Evolutionary conservation across 805 yeast genomes (phyloP).

Genomic region (Myxozyma kluyveri): DNA sequence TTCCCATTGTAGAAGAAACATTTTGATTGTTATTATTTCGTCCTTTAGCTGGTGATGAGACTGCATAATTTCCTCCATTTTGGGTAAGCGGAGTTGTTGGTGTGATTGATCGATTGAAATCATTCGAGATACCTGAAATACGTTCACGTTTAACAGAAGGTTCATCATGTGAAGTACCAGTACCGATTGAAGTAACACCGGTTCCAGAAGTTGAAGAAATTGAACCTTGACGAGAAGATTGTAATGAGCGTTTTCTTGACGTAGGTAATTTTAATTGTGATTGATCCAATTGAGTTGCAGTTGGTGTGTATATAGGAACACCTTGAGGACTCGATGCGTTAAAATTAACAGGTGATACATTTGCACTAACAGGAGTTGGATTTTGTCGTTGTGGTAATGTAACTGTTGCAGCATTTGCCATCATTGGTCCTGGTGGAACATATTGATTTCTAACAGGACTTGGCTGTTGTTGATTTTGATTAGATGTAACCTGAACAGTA

Average conservation of each 20-base stretch:
- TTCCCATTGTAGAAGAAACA: slow-evolving; percentile 6
- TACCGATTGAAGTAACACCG: not conserved
- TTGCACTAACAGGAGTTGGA: not conserved
- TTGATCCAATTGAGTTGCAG: slow-evolving; percentile 10
- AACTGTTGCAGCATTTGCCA: not conserved
- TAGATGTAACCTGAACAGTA: not conserved
- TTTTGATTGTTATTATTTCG: not conserved
- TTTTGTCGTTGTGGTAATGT: not conserved
- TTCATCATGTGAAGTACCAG: too few relatives aligned
- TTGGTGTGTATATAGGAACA: slow-evolving; percentile 24
- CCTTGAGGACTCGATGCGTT: slow-evolving; percentile 24
- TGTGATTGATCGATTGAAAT: too few relatives aligned
- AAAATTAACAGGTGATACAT: slow-evolving; percentile 11
- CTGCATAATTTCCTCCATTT: not conserved
- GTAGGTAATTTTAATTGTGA: slow-evolving; percentile 24
- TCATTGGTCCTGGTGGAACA: not conserved
- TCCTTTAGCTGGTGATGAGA: slow-evolving; percentile 8
- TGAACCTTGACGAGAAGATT: slow-evolving; percentile 4
- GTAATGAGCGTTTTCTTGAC: slow-evolving; percentile 17
- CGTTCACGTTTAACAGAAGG: too few relatives aligned
- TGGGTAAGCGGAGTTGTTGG: not conserved
- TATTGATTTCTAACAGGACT: not conserved
- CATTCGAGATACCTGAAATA: too few relatives aligned
- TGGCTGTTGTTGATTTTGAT: slow-evolving; percentile 4
- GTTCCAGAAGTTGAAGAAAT: not conserved